Evolutionary conservation across 441 rosid species (phyloP), one percentile per base, ranked within the genome.

Genomic region (Erodium moschatum): DNA sequence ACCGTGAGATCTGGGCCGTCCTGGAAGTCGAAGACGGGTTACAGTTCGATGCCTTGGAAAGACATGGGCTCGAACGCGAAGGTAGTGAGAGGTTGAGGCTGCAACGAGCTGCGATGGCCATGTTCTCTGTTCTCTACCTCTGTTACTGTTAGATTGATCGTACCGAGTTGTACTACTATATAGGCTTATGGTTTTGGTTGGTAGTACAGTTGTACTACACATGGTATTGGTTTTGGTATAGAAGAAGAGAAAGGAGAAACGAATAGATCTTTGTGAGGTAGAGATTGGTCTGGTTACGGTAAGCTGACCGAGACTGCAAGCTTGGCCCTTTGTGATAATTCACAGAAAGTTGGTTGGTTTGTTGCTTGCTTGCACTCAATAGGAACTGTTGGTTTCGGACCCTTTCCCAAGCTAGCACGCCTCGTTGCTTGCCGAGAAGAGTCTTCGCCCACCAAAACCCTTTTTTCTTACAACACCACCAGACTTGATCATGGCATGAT

Each of bases 11-110:
- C 9, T 56, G 24, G 24, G 24, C 6, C 20, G 61, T 6, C 61
- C 10, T 54, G 5, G 61, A 54, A 16, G 61, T 33, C 0, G 38
- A 33, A 33, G 38, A 33, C 38, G 38, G 38, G 38, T 33, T 33
- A 3, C 3, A 5, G 38, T 33, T 29, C 2, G 33, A 29, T 29
- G 33, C 1, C 4, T 1, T 3, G 38, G 38, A 33, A 5, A 33
- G 50, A 10, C 13, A 10, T 11, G 50, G 50, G 1, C n/a, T 3
- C 0, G 62, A 54, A 18, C 10, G 24, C 3, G 62, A 20, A 19
- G 62, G 62, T 19, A 27, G 62, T 0, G 27, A 56, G 62, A 56
- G 24, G 62, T 56, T 56, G 61, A 54, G 61, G 61, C 21, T 54
- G 61, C 61, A 54, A 5, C 61, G 11, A 56, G 29, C 29, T 56